Conservation (phyloP, 1,284 basidiomycete genomes). For the Naganishia liquefaciens region DNA sequence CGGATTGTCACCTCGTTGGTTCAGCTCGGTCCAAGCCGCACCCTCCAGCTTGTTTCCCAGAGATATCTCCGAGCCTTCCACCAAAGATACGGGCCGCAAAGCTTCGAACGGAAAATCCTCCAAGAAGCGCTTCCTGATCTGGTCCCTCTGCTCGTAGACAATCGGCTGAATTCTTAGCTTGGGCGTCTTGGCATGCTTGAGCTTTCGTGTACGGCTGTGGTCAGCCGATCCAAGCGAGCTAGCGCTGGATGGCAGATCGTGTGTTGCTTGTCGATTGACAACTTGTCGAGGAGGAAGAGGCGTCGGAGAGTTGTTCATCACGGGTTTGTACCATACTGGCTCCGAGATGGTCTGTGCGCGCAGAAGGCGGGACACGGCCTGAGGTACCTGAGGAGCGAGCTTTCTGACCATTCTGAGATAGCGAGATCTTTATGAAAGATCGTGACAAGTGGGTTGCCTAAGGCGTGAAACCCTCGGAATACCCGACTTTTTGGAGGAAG, state of each 20-base stretch:
- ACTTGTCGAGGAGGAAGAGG: constrained; percentile 75
- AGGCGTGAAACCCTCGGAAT: too few relatives aligned
- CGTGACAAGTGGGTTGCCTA: too few relatives aligned
- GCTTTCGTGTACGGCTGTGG: constrained; percentile 24
- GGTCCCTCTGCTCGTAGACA: constrained; percentile 75
- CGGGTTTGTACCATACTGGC: constrained; percentile 83
- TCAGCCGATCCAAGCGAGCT: not conserved
- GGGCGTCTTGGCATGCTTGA: constrained; percentile 38
- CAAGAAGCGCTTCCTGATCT: constrained; percentile 87
- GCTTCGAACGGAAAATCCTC: constrained; percentile 95
- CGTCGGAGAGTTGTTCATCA: constrained; percentile 82
- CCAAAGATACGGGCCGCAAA: constrained; percentile 74
- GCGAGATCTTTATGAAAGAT: not conserved
- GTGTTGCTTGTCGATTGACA: constrained; percentile 52
- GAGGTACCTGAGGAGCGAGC: constrained; percentile 83
- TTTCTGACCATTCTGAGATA: constrained; percentile 69
- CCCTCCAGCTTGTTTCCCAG: constrained; percentile 64
- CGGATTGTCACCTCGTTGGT: constrained; percentile 79
- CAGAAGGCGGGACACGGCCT: constrained; percentile 79
- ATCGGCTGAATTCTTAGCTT: constrained; percentile 51
- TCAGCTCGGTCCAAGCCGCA: constrained; percentile 68
- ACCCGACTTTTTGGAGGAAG: too few relatives aligned
- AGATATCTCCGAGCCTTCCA: constrained; percentile 61
- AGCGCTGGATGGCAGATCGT: constrained; percentile 55
- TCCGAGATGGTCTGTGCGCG: constrained; percentile 68